These are phyloP conservation scores for Miscanthus lutarioriparius DNA, from an alignment of 176 grass and related monocot species.

Conservation along the genomic window DNA sequence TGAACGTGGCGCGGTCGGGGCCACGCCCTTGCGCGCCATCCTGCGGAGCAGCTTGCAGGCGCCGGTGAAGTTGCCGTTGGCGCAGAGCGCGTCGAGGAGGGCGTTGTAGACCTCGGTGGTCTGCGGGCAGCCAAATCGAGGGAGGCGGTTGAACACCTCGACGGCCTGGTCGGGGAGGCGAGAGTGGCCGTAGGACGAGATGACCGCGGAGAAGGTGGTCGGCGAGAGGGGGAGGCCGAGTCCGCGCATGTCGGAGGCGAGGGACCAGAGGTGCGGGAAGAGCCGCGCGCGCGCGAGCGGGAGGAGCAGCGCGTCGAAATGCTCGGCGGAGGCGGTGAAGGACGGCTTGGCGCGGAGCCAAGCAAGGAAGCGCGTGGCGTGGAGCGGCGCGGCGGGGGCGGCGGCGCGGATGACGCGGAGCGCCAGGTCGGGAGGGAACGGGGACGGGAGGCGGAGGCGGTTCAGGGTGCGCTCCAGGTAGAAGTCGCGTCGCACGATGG, in stretches of 20 bases:
- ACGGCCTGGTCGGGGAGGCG: slow-evolving; percentile 68
- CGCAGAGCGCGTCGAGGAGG: slow-evolving; percentile 86
- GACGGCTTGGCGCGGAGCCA: slow-evolving; percentile 64
- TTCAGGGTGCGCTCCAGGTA: slow-evolving; percentile 93
- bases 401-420: slow-evolving; percentile 75
- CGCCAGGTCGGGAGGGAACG: slow-evolving; percentile 72
- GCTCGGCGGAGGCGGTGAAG: slow-evolving; percentile 64
- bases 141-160: slow-evolving; percentile 90
- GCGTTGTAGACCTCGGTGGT: slow-evolving; percentile 83
- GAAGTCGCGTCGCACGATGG: slow-evolving; percentile 91
- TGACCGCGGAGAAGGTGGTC: slow-evolving; percentile 70
- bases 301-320: slow-evolving; percentile 85
- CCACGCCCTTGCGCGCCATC: slow-evolving; percentile 75
- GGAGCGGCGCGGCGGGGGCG: slow-evolving; percentile 65
- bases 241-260: slow-evolving; percentile 69
- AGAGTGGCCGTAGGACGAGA: slow-evolving; percentile 77
- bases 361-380: slow-evolving; percentile 76
- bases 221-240: slow-evolving; percentile 65
- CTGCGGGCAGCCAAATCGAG: slow-evolving; percentile 81
- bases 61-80: slow-evolving; percentile 66
- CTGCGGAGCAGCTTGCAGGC: slow-evolving; percentile 89
- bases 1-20: slow-evolving; percentile 74
- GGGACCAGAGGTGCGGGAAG: slow-evolving; percentile 80
- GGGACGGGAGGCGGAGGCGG: slow-evolving; percentile 82
- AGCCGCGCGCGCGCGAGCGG: slow-evolving; percentile 67